Conservation (phyloP, 1,284 basidiomycete genomes). For the Sporisorium reilianum region DNA sequence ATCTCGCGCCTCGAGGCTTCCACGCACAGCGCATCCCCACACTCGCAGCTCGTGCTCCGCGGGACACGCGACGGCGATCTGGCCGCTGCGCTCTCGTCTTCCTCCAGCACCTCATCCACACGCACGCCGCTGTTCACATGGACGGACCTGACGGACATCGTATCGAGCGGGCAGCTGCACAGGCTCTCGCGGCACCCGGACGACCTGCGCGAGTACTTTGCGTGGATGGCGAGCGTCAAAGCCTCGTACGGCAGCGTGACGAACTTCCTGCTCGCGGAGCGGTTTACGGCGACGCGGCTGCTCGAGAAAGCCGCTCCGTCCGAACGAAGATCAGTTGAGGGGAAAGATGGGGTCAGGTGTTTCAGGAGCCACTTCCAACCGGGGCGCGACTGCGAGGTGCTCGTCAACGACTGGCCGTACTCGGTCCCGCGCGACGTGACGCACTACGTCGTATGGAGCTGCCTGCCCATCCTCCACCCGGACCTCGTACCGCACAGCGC, state of each 20-base stretch:
- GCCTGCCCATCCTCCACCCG: conserved; percentile 20
- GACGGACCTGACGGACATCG: conserved; percentile 12
- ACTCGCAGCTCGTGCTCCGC: conserved; percentile 22
- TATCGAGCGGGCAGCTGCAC: conserved; percentile 20
- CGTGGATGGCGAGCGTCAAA: conserved; percentile 37
- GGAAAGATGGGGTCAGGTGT: too few species aligned
- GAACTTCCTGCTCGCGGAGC: conserved; percentile 19
- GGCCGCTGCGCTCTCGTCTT: conserved; percentile 6
- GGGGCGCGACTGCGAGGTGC: conserved; percentile 23
- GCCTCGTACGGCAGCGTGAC: conserved; percentile 23
- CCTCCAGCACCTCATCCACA: background rate
- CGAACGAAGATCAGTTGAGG: too few species aligned
- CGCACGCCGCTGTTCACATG: conserved; percentile 32
- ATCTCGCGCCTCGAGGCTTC: background rate
- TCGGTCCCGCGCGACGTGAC: conserved; percentile 13
- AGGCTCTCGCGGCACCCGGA: conserved; percentile 22
- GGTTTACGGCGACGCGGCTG: conserved; percentile 22
- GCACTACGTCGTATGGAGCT: conserved; percentile 32
- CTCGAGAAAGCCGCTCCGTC: background rate
- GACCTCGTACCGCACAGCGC: background rate
- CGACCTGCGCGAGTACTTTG: conserved; percentile 37
- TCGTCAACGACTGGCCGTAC: conserved; percentile 43
- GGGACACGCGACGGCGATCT: conserved; percentile 36
- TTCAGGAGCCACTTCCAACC: conserved; percentile 13
- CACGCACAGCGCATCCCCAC: background rate